Percentiles rank a stretch among this genome's conserved stretches.
These are phyloP conservation scores for Capronia americana DNA, from an alignment of 2,329 filamentous ascomycete genomes.

Conservation along the genomic window DNA sequence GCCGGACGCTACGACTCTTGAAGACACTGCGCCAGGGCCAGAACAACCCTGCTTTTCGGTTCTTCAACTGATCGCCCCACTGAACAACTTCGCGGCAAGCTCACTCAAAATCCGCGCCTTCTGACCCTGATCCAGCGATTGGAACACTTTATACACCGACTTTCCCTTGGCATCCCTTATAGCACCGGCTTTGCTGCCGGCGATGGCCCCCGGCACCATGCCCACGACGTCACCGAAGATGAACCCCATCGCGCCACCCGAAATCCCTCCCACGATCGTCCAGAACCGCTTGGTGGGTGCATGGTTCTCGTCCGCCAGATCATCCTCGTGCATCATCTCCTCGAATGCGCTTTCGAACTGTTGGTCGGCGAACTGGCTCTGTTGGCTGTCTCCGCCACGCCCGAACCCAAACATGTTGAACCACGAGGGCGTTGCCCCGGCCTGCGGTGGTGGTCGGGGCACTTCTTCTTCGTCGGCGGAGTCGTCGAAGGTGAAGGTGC, in stretches of 20 bases:
- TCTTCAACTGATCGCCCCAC: constrained; percentile 41
- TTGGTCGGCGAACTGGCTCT: constrained; percentile 66
- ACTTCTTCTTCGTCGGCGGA: constrained; percentile 48
- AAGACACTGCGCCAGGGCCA: neutral
- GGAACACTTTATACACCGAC: constrained; percentile 90
- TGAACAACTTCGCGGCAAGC: constrained; percentile 82
- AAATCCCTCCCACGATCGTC: constrained; percentile 81
- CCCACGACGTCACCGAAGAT: constrained; percentile 94
- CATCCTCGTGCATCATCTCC: constrained; percentile 86
- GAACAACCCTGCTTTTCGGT: neutral
- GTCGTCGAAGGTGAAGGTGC: constrained; percentile 56
- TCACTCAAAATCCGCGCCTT: constrained; percentile 81
- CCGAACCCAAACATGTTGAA: constrained; percentile 68
- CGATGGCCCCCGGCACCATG: constrained; percentile 85
- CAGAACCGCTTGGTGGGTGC: constrained; percentile 77
- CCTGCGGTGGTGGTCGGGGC: constrained; percentile 39
- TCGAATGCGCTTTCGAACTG: constrained; percentile 91
- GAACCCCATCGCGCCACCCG: constrained; percentile 89
- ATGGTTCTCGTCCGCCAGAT: constrained; percentile 71
- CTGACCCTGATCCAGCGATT: constrained; percentile 83
- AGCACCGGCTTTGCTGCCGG: constrained; percentile 88
- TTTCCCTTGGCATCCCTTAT: constrained; percentile 90
- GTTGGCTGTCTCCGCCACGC: constrained; percentile 41
- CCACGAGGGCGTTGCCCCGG: constrained; percentile 71
- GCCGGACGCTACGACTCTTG: neutral